Evolutionary conservation across 306 rosid species (phyloP), one percentile per base, ranked within the genome.

Genomic region (Lupinus albus): DNA sequence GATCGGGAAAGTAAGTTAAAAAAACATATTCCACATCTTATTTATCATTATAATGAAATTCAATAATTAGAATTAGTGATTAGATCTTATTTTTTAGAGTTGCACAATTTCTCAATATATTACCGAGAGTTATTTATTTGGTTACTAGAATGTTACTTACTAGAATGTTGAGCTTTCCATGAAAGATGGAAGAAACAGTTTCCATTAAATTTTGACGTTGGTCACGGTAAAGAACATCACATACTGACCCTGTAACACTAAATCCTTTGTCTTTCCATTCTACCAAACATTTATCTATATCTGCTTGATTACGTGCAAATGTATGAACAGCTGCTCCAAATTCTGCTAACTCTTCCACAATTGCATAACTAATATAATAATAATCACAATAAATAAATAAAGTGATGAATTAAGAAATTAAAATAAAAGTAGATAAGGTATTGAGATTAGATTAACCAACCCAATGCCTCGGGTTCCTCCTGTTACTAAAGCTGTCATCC

Each of bases 381-480:
- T 52, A n/a, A 30, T 7, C 9, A 36, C 7, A 6, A 36, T 1
- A 7, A 7, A 7, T 0, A 8, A 4, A 28, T 7, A 9, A 11
- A 1, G 15, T 38, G 4, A 8, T 16, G 30, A 1, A 1, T 2
- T 14, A 11, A 1, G 39, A 20, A 38, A 1, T 7, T 17, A 4
- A 35, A 12, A n/a, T 2, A 14, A 72, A 28, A 38, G 10, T 5
- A 38, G 8, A 38, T 1, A 5, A 1, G 44, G 8, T 8, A 38
- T 38, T 8, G 11, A 38, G 3, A 47, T 10, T 4, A 39, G 46
- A 48, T 79, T 4, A 51, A 64, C 53, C 12, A 5, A 81, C 85
- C 85, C 74, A 2, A 76, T 62, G 36, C 82, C 84, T 49, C 64
- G 50, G 11, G 76, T 76, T 68, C 79, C 79, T 9, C 82, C 82